Conservation (phyloP, 441 rosid genomes). For the Daphne laureola region DNA sequence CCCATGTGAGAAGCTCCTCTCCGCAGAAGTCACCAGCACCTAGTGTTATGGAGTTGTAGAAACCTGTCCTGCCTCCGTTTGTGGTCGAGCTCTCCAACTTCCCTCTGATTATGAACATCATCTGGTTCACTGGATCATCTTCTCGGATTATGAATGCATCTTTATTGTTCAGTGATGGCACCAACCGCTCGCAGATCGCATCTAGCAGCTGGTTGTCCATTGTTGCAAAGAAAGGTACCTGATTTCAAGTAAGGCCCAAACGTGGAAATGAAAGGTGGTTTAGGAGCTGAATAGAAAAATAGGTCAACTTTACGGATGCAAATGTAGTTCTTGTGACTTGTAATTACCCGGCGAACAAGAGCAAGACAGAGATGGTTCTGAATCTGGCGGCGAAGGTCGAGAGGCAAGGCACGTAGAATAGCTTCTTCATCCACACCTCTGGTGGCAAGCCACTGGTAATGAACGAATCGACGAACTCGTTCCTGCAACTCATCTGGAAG, state of each 20-base stretch:
- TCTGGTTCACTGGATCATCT: conserved; percentile 85
- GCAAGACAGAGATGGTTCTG: conserved; percentile 80
- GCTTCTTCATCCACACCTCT: conserved; percentile 83
- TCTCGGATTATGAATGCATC: conserved; percentile 58
- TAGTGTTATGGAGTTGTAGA: conserved; percentile 64
- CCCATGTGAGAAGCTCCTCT: conserved; percentile 84
- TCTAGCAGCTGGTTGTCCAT: conserved; percentile 84
- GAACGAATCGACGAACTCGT: conserved; percentile 79
- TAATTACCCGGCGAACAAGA: conserved; percentile 76
- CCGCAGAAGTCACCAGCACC: conserved; percentile 80
- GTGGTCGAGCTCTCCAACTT: conserved; percentile 78
- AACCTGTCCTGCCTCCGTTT: conserved; percentile 70
- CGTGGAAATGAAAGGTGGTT: too few species aligned
- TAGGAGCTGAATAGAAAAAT: neutral
- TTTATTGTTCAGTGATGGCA: conserved; percentile 63
- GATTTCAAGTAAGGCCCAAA: neutral
- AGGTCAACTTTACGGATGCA: neutral
- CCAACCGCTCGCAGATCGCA: conserved; percentile 78
- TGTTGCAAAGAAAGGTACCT: conserved; percentile 85
- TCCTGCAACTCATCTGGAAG: conserved; percentile 67
- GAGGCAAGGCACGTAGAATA: conserved; percentile 57
- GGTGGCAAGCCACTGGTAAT: conserved; percentile 76
- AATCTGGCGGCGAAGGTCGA: conserved; percentile 69
- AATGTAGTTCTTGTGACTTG: neutral
- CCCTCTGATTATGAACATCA: conserved; percentile 87